Evolutionary conservation across 192 early-diverging fungal genomes (phyloP), one percentile per base, ranked within the genome.

Genomic region (Hyaloraphidium curvatum): DNA sequence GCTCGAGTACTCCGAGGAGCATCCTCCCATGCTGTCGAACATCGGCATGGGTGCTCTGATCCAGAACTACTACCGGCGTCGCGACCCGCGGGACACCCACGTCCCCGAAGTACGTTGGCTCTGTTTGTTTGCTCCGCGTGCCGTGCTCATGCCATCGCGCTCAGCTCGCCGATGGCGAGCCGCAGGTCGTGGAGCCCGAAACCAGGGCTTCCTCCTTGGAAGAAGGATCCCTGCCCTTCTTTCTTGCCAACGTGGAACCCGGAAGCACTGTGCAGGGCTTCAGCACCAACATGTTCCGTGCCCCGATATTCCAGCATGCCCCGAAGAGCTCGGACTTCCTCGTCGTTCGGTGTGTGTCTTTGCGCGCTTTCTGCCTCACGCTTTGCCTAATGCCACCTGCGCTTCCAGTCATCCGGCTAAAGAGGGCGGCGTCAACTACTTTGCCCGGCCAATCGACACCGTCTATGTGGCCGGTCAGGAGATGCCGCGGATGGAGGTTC

Each of bases 1-100:
- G 31, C 57, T 93, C n/a, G 94, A 97, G 60, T 95, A 93, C 57
- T 85, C 85, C 0, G 91, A 97, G 59, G 94, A 97, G 65, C 83
- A 92, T 62, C 94, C 94, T 11, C 79, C 86, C 0, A 83, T 94
- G 22, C 56, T 97, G 54, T 81, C 81, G 22, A 93, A 93, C 58
- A 73, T 80, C 4, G 94, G 94, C 25, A 97, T 97, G 94, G 90
- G 82, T 40, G 87, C 80, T 53, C 70, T 93, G 52, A 68, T 95
- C 30, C 79, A 86, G 59, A 95, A 97, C 59, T 97, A 94, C 67
- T 97, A 97, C 54, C 79, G 94, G 28, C 93, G 91, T 67, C 72
- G 69, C 11, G 77, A 85, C 13, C 72, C 77, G 21, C 77, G 83
- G 54, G 94, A 97, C 62, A 69, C 74, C 29, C 65, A 71, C 33